Percentiles rank a stretch among this genome's conserved stretches.
These are phyloP conservation scores for Filobasidium wieringae DNA, from an alignment of 768 basidiomycete species.

Conservation along the genomic window DNA sequence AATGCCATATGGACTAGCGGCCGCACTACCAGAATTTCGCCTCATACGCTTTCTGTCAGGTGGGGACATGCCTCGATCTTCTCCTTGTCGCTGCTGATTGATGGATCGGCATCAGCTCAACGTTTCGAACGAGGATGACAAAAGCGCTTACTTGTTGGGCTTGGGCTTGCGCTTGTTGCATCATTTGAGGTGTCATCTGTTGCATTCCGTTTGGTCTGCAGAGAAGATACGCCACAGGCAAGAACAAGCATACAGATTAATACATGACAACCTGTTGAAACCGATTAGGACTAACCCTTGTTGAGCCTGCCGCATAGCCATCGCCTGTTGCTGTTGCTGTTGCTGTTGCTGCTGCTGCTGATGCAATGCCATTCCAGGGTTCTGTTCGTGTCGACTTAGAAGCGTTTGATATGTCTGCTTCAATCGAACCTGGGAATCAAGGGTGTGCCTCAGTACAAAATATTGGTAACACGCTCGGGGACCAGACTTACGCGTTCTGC, in stretches of 20 bases:
- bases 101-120: not conserved
- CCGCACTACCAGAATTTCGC: constrained; percentile 12
- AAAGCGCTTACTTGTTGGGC: not conserved
- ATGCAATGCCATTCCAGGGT: not conserved
- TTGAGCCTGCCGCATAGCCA: not conserved
- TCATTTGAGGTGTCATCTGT: constrained; percentile 12
- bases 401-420: not conserved
- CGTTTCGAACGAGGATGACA: not conserved
- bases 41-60: constrained; percentile 10
- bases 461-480: not conserved
- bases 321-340: not conserved
- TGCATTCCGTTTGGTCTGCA: constrained; percentile 7
- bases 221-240: no score
- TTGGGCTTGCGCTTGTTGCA: not conserved
- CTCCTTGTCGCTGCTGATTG: not conserved
- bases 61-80: constrained; percentile 7
- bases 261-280: not conserved
- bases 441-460: not conserved
- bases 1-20: constrained; percentile 5
- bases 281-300: not conserved
- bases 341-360: not conserved
- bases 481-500: not conserved
- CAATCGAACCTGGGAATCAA: not conserved
- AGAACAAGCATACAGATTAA: not conserved
- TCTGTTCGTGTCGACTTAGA: not conserved